These are phyloP conservation scores for Madurella fahalii DNA, from an alignment of 2,329 filamentous ascomycete genomes.

Conservation along the genomic window DNA sequence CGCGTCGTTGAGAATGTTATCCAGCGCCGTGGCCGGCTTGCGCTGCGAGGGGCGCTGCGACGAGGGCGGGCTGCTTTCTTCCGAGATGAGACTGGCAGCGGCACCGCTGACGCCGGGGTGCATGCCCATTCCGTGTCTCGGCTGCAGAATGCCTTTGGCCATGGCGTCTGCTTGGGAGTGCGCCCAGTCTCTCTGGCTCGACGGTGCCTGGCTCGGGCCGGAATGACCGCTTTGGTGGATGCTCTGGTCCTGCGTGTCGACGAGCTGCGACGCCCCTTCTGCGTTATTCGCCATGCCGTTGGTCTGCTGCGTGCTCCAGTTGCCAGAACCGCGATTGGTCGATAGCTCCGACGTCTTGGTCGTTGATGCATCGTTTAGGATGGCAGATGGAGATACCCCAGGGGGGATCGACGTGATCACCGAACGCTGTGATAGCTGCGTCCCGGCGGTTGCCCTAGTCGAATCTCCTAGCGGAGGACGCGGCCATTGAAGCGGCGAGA, in stretches of 20 bases:
- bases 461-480: slow-evolving; percentile 33
- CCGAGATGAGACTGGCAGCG: slow-evolving; percentile 4
- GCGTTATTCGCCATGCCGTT: slow-evolving; percentile 56
- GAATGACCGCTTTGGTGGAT: slow-evolving; percentile 19
- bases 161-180: slow-evolving; percentile 56
- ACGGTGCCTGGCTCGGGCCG: slow-evolving; percentile 42
- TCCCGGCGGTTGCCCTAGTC: slow-evolving; percentile 41
- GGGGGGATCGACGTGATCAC: slow-evolving; percentile 54
- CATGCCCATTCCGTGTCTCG: slow-evolving; percentile 13
- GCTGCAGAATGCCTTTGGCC: slow-evolving; percentile 31
- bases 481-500: slow-evolving; percentile 47
- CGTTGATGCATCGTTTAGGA: slow-evolving; percentile 82
- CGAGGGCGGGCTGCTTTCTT: slow-evolving; percentile 35
- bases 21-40: slow-evolving; percentile 33
- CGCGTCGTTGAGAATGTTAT: slow-evolving; percentile 42
- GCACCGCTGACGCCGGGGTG: background rate
- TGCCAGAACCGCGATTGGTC: slow-evolving; percentile 54
- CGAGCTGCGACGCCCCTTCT: slow-evolving; percentile 44
- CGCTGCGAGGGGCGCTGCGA: slow-evolving; percentile 33
- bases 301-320: slow-evolving; percentile 67
- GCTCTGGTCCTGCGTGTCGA: slow-evolving; percentile 47
- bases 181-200: slow-evolving; percentile 52
- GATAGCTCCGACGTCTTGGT: slow-evolving; percentile 83
- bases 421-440: slow-evolving; percentile 62
- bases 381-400: slow-evolving; percentile 54